Percentiles rank a stretch among this genome's conserved stretches.
These are phyloP conservation scores for Hydnomerulius pinastri DNA, from an alignment of 768 basidiomycete species.

Conservation along the genomic window DNA sequence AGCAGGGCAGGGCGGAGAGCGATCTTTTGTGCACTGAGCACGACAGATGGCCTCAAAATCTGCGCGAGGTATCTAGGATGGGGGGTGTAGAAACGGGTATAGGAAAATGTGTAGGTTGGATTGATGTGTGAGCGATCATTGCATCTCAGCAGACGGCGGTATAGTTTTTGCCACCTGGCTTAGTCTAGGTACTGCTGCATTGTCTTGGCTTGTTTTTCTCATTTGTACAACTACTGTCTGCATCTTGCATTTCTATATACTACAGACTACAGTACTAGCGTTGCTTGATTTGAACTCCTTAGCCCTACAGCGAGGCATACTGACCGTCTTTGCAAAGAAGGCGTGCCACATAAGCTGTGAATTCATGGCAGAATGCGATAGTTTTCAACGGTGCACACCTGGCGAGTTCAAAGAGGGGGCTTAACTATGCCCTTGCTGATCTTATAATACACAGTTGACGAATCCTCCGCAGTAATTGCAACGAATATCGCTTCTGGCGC, in stretches of 20 bases:
- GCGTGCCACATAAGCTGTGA: too few species aligned
- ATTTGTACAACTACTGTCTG: not conserved
- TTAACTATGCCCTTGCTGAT: constrained; percentile 77
- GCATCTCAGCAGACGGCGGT: constrained; percentile 1
- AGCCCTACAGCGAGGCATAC: too few species aligned
- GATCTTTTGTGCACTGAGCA: constrained; percentile 20
- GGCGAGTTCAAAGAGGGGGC: constrained; percentile 59
- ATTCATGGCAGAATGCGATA: too few species aligned
- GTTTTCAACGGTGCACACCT: too few species aligned
- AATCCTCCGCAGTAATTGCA: constrained; percentile 74
- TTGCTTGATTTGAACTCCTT: not conserved
- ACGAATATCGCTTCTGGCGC: constrained; percentile 55
- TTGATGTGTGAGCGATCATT: not conserved
- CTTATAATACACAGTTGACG: constrained; percentile 85
- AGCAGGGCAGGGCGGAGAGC: constrained; percentile 39
- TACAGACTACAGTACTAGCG: not conserved
- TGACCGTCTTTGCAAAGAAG: too few species aligned
- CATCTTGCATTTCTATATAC: not conserved
- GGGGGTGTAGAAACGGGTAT: not conserved
- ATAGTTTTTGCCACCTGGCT: constrained; percentile 3
- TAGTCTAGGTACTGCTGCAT: constrained; percentile 1
- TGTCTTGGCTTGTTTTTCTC: not conserved
- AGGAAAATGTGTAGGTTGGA: not conserved
- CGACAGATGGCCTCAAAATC: not conserved
- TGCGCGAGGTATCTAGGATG: not conserved